phyloP scores from a whole-genome alignment of 768 basidiomycete species.

The Termitomyces sp. region DNA sequence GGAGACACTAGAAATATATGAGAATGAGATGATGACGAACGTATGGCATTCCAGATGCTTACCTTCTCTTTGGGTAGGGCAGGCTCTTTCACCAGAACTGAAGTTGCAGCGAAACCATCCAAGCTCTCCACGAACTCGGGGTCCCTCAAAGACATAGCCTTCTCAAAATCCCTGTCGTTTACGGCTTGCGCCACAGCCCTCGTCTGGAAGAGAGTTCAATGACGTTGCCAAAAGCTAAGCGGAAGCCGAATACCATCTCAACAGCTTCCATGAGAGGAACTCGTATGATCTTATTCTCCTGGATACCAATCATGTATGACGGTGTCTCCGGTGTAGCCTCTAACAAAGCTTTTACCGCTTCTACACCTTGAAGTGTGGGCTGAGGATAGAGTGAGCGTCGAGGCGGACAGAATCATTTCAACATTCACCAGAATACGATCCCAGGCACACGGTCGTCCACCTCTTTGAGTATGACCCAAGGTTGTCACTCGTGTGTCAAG shows the following conservation, averaged over 20 bases:
- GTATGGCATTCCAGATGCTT: conserved; percentile 2
- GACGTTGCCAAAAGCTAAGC: background rate
- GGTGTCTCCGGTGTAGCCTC: conserved; percentile 88
- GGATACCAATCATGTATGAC: conserved; percentile 95
- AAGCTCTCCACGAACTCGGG: conserved; percentile 88
- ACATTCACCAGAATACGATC: conserved; percentile 82
- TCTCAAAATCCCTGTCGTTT: conserved; percentile 75
- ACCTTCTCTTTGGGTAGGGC: conserved; percentile 52
- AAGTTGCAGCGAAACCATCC: conserved; percentile 76
- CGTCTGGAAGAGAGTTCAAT: conserved; percentile 48
- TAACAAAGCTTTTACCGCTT: conserved; percentile 87
- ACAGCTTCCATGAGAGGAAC: conserved; percentile 94
- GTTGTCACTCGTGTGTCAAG: conserved; percentile 97
- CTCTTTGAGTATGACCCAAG: conserved; percentile 94
- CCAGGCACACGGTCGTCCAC: conserved; percentile 88
- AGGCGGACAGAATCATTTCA: background rate
- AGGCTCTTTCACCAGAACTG: conserved; percentile 52
- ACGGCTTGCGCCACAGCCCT: conserved; percentile 83
- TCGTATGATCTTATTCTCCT: conserved; percentile 92
- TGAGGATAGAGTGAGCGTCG: conserved; percentile 25
- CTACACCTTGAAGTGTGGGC: conserved; percentile 94
- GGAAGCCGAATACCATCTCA: conserved; percentile 51
- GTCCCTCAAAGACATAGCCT: conserved; percentile 86
- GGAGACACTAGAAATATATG: conserved; percentile 54
- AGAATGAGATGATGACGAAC: background rate